These are phyloP conservation scores for Colletotrichum zoysiae DNA, from an alignment of 2,329 filamentous ascomycete species.

Conservation along the genomic window DNA sequence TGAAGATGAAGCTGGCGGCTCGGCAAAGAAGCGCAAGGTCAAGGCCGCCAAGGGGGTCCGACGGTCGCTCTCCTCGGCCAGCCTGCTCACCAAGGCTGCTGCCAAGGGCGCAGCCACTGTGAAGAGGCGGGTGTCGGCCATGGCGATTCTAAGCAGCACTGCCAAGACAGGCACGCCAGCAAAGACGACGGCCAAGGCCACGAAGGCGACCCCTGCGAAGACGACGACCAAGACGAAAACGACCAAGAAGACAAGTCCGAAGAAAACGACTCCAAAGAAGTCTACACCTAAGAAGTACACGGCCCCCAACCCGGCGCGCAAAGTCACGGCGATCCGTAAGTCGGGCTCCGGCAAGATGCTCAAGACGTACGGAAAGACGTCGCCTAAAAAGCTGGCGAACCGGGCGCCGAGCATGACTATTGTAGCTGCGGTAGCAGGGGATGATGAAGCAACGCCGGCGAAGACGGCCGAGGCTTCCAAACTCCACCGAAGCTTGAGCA, in stretches of 20 bases:
- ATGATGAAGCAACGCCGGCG: slow-evolving; percentile 10
- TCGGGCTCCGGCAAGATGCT: slow-evolving; percentile 42
- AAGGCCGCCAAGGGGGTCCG: slow-evolving; percentile 51
- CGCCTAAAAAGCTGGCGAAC: slow-evolving; percentile 35
- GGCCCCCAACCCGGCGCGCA: slow-evolving; percentile 36
- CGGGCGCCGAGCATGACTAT: slow-evolving; percentile 41
- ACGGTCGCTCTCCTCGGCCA: slow-evolving; percentile 50
- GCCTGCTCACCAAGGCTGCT: slow-evolving; percentile 50
- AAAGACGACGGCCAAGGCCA: slow-evolving; percentile 24
- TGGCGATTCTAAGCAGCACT: slow-evolving; percentile 44
- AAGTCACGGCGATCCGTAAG: slow-evolving; percentile 39
- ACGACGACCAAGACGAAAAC: slow-evolving; percentile 20
- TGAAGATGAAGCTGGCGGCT: slow-evolving; percentile 47
- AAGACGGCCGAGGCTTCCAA: slow-evolving; percentile 21
- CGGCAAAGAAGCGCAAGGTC: slow-evolving; percentile 50
- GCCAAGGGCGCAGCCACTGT: slow-evolving; percentile 49
- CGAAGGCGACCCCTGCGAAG: slow-evolving; percentile 21
- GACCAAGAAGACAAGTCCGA: slow-evolving; percentile 26
- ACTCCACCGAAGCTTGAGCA: slow-evolving; percentile 36
- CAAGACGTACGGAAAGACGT: slow-evolving; percentile 41
- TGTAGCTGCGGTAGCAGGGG: slow-evolving; percentile 32
- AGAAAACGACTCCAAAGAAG: slow-evolving; percentile 29
- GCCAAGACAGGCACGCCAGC: slow-evolving; percentile 33
- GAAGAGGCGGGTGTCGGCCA: slow-evolving; percentile 53
- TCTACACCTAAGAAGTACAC: slow-evolving; percentile 39